Base-by-base conservation (phyloP, 1,284 basidiomycete species). In the Sanghuangporus sanghuang region DNA sequence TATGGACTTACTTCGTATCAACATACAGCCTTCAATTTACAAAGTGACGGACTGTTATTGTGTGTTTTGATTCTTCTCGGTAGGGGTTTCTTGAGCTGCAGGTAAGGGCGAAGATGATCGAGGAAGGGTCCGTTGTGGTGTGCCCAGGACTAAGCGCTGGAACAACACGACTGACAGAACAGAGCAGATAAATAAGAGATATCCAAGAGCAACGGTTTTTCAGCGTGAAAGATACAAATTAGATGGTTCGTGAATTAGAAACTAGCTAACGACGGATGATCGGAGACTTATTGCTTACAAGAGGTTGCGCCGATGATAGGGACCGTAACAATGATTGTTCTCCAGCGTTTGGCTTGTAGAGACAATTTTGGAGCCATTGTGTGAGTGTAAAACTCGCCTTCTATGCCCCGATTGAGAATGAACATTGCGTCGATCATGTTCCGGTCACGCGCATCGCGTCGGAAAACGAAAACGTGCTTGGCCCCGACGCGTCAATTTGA, bases 251-350 rank as follows among this genome's bases (percentile, higher is more conserved):
- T 32, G 27, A 32, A 32, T 32, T 32, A 32, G 27, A 32, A 3
- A 32, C 27, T 5, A 32, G 27, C 27, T 32, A 4, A 32, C 27
- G 27, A 32, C 27, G 27, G 27, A 32, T 32, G 27, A 32, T 4
- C 27, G 3, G 27, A 32, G 2, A 32, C 27, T 32, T 32, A 32
- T 32, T 32, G 27, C 70, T 59, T 44, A 79, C 83, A 76, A 56
- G 85, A 81, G 9, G 81, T 84, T n/a, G 81, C 85, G 42, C 78
- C 82, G 40, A 87, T 83, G 50, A 89, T 80, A 6, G 87, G 87
- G 3, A 85, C 67, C 0, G 85, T 79, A 57, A 87, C 75, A 27
- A 89, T 84, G 66, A 89, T 81, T 23, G 77, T 81, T 18, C 84
- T 81, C 68, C 85, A 76, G 64, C 82, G 78, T 58, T 79, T 82